Base-by-base conservation (phyloP, 768 basidiomycete genomes). In the Boletellus sp. region DNA sequence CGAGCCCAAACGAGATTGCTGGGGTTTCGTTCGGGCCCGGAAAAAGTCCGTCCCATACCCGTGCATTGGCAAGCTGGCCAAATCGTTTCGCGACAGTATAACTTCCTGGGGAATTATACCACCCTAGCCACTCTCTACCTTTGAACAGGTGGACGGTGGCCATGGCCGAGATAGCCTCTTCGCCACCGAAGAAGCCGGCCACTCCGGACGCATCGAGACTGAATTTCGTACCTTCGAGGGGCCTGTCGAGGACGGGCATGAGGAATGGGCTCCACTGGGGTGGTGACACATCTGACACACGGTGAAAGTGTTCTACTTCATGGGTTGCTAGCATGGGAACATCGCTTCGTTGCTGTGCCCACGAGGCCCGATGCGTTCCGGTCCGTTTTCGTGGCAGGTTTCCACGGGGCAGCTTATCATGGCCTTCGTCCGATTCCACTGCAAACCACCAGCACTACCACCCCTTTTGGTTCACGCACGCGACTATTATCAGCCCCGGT, bases 131-230 rank as follows among this genome's bases (percentile, higher is more conserved):
- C 43, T 28, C 60, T 55, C 68, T 57, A 1, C 64, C 67, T 19
- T 52, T 26, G 52, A 62, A 67, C 2, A 71, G 35, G 44, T 71
- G 70, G 2, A 71, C 62, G 28, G 66, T 62, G 9, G 65, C 57
- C 68, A 72, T 71, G 22, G 70, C 70, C 19, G 71, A 59, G 22
- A 72, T 59, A 11, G 70, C 67, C 34, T 72, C 70, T 26, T 71
- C 68, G 9, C 70, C 71, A 32, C 71, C 71, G 12, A 71, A 70
- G 39, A 71, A 66, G 1, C 68, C 69, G 4, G 64, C 70, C 3
- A 71, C 57, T 4, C 71, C 70, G 10, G 67, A 63, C 0, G 63
- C 26, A 38, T 71, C 58, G 24, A 70, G 64, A 1, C 12, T 52
- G 45, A 66, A 66, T 2, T 26, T 42, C 1, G 40, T 12, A 2